These are phyloP conservation scores for Monilinia vaccinii-corymbosi DNA, from an alignment of 2,329 filamentous ascomycete species.

Conservation along the genomic window DNA sequence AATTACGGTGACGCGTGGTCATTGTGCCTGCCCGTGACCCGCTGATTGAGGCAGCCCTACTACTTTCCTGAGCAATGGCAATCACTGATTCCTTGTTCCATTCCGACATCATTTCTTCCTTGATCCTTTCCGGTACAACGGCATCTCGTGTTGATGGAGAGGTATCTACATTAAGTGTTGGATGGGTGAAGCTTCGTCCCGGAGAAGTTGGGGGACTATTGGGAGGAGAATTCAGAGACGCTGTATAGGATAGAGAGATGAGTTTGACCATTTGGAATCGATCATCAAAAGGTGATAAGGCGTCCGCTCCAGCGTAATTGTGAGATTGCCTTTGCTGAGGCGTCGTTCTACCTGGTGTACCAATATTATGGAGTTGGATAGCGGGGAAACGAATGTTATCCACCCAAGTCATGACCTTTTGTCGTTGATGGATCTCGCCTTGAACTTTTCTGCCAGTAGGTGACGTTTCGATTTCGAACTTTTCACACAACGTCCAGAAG, in stretches of 20 bases:
- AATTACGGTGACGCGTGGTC: slow-evolving; percentile 36
- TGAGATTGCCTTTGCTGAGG: slow-evolving; percentile 36
- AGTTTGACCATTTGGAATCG: slow-evolving; percentile 62
- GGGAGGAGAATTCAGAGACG: slow-evolving; percentile 52
- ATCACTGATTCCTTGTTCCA: slow-evolving; percentile 74
- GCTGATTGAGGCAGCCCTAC: slow-evolving; percentile 64
- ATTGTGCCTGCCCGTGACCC: slow-evolving; percentile 63
- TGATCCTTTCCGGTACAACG: slow-evolving; percentile 57
- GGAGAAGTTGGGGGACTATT: slow-evolving; percentile 64
- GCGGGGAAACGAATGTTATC: slow-evolving; percentile 65
- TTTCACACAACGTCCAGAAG: slow-evolving; percentile 69
- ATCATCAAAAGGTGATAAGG: slow-evolving; percentile 67
- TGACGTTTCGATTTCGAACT: slow-evolving; percentile 66
- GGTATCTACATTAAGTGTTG: slow-evolving; percentile 45
- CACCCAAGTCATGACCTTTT: slow-evolving; percentile 70
- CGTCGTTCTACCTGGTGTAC: slow-evolving; percentile 40
- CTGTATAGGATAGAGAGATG: slow-evolving; percentile 63
- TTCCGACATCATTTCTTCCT: slow-evolving; percentile 66
- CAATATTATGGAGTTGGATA: slow-evolving; percentile 51
- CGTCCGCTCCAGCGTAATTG: slow-evolving; percentile 50
- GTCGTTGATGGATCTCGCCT: slow-evolving; percentile 66
- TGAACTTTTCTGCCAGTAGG: slow-evolving; percentile 61
- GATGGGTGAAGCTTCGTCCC: slow-evolving; percentile 51
- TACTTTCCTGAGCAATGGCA: slow-evolving; percentile 56
- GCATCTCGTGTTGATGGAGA: slow-evolving; percentile 34